Evolutionary conservation across 352 stramenopile genomes (phyloP), one percentile per base, ranked within the genome.

Genomic region (Phytophthora constricta): DNA sequence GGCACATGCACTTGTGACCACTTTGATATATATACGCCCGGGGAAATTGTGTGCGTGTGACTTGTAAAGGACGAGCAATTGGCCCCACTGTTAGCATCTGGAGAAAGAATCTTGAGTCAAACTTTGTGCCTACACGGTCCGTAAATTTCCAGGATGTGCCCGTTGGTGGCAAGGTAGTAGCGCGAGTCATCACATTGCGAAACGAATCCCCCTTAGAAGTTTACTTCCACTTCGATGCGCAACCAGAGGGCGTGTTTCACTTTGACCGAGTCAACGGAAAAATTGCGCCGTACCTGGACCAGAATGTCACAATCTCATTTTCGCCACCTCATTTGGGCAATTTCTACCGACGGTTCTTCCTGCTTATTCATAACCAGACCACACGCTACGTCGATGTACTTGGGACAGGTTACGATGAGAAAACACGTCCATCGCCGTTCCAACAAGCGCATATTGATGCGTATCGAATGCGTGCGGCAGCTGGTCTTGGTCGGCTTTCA

Each of bases 401-500:
- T 8, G 95, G 89, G 11, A 98, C 91, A 7, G 92, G 77, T 22
- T 97, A 90, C 61, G 87, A 98, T 58, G 80, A 94, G 42, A 96
- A 96, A 50, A 81, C 91, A 23, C 82, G 95, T 2, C 93, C 95
- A 9, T 94, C 93, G 27, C 94, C 94, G 2, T 95, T 98, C 28
- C 82, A 97, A 45, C 88, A 97, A 43, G 87, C 89, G 10, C 95
- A 98, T 57, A 65, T 98, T n/a, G 84, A 97, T 46, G 89, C 89
- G 1, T 94, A 96, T 66, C 77, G 87, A 5, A 41, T 83, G 42
- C 81, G 87, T 16, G 68, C 58, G 4, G 72, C 73, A 16, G 62
- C 65, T 27, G 90, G 90, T 3, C 72, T 96, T n/a, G 90, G 74
- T 2, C 56, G 74, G 1, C 70, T 97, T 39, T 93, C 76, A 54